Evolutionary conservation across 352 stramenopile genomes (phyloP).

Genomic region (Phytophthora aleatoria): DNA sequence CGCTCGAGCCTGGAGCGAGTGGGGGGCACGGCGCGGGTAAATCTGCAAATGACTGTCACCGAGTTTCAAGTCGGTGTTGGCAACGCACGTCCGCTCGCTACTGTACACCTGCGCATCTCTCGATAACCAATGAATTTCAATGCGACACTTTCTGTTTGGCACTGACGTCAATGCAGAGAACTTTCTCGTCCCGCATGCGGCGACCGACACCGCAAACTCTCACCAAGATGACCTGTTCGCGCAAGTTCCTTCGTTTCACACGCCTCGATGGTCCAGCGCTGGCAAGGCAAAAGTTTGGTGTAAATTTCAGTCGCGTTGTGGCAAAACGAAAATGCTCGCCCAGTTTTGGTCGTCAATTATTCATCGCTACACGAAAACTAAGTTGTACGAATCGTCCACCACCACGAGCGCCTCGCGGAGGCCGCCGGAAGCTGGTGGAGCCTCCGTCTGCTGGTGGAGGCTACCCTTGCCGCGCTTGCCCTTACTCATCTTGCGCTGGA

Average conservation of each 20-base stretch:
- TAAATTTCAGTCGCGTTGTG: conserved; percentile 11
- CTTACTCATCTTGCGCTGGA: conserved; percentile 52
- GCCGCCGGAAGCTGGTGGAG: not conserved
- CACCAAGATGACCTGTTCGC: conserved; percentile 3
- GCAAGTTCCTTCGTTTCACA: conserved; percentile 5
- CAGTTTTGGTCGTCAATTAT: conserved; percentile 10
- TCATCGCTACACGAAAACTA: conserved; percentile 49
- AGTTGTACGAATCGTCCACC: conserved; percentile 54
- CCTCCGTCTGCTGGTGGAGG: conserved; percentile 10
- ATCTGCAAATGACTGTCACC: conserved; percentile 24
- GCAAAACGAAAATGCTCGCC: not conserved
- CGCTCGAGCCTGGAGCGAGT: conserved; percentile 21
- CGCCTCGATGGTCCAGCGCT: conserved; percentile 5
- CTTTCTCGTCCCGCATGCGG: not conserved
- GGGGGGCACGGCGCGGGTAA: conserved; percentile 11
- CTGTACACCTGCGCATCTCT: conserved; percentile 6
- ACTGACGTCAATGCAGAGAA: conserved; percentile 15
- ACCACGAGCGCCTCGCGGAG: conserved; percentile 29
- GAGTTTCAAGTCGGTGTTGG: conserved; percentile 13
- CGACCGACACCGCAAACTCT: conserved; percentile 2
- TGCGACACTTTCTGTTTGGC: not conserved
- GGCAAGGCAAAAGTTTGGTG: conserved; percentile 4
- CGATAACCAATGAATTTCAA: conserved; percentile 18
- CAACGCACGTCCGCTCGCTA: conserved; percentile 22
- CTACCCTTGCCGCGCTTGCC: conserved; percentile 26